Evolutionary conservation across 768 basidiomycete genomes (phyloP), one percentile per base, ranked within the genome.

Genomic region (Termitomyces bulborhizus): DNA sequence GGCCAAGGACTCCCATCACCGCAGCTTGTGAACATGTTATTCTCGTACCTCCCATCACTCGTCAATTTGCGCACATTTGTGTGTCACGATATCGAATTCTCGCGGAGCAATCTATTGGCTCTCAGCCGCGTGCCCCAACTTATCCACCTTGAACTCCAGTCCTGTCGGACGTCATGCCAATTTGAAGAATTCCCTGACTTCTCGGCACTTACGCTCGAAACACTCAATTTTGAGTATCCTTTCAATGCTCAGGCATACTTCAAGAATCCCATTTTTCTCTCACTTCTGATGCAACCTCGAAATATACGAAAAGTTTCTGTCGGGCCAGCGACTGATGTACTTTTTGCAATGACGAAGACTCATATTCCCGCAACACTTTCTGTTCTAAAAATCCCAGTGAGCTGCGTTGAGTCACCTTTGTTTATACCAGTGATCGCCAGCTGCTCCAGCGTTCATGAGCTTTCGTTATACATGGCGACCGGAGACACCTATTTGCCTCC

Each of bases 71-170:
- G 46, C 4, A 56, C 54, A 46, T 55, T 63, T 29, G 55, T 62
- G 36, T 60, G 58, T 51, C 62, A 63, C 54, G 51, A 58, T 16
- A 49, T 63, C 16, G 47, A 50, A 3, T 60, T 63, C 27, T 55
- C 53, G 5, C 50, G 46, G 7, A 37, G 43, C 1, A 43, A 57
- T 56, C 31, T 62, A 12, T 34, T 26, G 13, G 46, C 55, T 29
- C 58, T 63, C 48, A 42, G 45, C 12, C 58, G 44, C 45, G 36
- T 58, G n/a, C 46, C 54, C 18, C 55, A 51, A n/a, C 59, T 63
- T 32, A 56, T 43, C 13, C 36, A 60, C 12, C 57, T 63, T 40
- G 60, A 63, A 39, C 46, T 63, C 5, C 60, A 63, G 15, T 62
- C 62, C 4, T 63, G 62, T 46, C 27, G 34, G 16, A 56, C 58